Conservation (phyloP, 176 grass and related monocot genomes). For the Dendrocalamus sinicus region DNA sequence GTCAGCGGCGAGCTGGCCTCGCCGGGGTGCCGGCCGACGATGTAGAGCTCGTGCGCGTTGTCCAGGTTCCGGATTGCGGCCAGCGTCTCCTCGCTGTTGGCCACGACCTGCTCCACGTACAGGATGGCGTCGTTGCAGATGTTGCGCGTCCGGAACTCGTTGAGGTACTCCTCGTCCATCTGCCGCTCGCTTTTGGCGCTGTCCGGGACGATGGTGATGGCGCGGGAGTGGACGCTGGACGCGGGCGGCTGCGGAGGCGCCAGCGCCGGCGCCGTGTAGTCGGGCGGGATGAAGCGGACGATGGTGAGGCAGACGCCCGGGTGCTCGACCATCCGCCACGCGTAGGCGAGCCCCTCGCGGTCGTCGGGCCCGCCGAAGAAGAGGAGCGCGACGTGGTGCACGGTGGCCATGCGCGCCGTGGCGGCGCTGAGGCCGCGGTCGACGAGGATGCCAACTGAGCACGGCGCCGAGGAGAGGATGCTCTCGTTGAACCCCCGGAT, state of each 20-base stretch:
- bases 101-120: slow-evolving; percentile 66
- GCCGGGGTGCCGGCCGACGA: slow-evolving; percentile 60
- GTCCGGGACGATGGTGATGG: slow-evolving; percentile 60
- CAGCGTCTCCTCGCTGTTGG: slow-evolving; percentile 63
- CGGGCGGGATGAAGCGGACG: slow-evolving; percentile 62
- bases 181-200: slow-evolving; percentile 49
- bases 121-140: slow-evolving; percentile 46
- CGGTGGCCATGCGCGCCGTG: slow-evolving; percentile 32
- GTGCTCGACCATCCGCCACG: slow-evolving; percentile 65
- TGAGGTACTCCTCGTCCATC: slow-evolving; percentile 67
- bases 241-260: neutral
- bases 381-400: slow-evolving; percentile 64
- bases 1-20: slow-evolving; percentile 53
- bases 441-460: slow-evolving; percentile 78
- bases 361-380: slow-evolving; percentile 87
- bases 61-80: slow-evolving; percentile 56
- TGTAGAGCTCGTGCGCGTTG: slow-evolving; percentile 55
- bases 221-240: slow-evolving; percentile 25
- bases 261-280: slow-evolving; percentile 38
- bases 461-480: slow-evolving; percentile 60
- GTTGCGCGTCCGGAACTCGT: slow-evolving; percentile 54
- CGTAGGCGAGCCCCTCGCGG: slow-evolving; percentile 72
- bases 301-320: slow-evolving; percentile 70
- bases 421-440: slow-evolving; percentile 71
- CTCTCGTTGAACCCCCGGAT: slow-evolving; percentile 59